Conservation (phyloP, 208 protist species). For the Leishmania braziliensis region DNA sequence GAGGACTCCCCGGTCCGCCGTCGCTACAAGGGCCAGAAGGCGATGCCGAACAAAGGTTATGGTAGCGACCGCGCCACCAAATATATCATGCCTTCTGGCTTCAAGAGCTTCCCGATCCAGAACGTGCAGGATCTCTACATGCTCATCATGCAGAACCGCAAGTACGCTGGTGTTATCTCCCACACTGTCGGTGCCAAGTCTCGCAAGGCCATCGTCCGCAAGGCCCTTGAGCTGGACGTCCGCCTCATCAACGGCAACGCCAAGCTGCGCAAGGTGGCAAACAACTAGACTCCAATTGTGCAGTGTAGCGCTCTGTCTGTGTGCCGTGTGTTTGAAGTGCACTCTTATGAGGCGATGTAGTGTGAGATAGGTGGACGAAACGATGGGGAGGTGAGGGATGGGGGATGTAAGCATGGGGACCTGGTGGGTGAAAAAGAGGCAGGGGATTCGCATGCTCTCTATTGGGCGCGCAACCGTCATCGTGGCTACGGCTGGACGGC, state of each 20-base stretch:
- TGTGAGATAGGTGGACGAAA: background rate
- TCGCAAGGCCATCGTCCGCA: conserved; percentile 97
- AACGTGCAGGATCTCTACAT: conserved; percentile 98
- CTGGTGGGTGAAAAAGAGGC: background rate
- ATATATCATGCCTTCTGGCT: conserved; percentile 97
- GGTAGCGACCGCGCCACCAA: conserved; percentile 97
- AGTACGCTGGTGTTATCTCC: conserved; percentile 98
- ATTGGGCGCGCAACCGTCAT: background rate
- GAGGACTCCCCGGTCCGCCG: conserved; percentile 98
- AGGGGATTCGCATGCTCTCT: background rate
- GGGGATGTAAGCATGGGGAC: background rate
- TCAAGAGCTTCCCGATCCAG: conserved; percentile 97
- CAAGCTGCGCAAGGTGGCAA: conserved; percentile 94
- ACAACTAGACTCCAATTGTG: conserved; percentile 26
- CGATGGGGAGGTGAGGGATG: background rate
- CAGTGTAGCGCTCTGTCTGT: background rate
- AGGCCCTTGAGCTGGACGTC: conserved; percentile 98
- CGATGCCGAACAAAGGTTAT: conserved; percentile 98
- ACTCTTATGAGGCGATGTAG: background rate
- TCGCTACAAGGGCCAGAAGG: conserved; percentile 96
- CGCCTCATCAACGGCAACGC: conserved; percentile 96
- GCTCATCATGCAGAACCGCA: conserved; percentile 99
- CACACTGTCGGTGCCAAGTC: conserved; percentile 94
- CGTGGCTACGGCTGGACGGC: background rate
- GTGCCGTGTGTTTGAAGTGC: conserved; percentile 8